These are phyloP conservation scores for Solidago caesia DNA, from an alignment of 129 eudicot species.

Conservation along the genomic window DNA sequence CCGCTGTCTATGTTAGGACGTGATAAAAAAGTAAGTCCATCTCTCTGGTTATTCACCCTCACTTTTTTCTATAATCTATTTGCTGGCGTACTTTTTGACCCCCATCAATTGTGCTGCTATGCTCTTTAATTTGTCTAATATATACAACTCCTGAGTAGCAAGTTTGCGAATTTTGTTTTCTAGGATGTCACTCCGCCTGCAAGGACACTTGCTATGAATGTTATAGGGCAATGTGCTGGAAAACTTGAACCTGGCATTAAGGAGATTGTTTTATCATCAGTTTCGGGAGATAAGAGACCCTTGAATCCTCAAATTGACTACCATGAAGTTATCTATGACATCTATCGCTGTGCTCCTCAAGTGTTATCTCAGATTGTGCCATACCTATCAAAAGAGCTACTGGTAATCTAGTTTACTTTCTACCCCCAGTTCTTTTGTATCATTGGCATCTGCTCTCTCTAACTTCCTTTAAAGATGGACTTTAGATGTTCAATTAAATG, in stretches of 20 bases:
- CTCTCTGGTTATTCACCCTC: slow-evolving; percentile 4
- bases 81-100: slow-evolving; percentile 11
- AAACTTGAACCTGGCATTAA: slow-evolving; percentile 82
- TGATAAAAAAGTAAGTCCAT: slow-evolving; percentile 53
- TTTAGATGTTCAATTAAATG: background rate
- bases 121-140: background rate
- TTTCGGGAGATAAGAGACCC: slow-evolving; percentile 59
- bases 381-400: slow-evolving; percentile 73
- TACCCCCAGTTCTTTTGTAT: slow-evolving; percentile 12
- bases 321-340: slow-evolving; percentile 74
- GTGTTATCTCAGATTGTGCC: slow-evolving; percentile 73
- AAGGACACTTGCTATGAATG: slow-evolving; percentile 86
- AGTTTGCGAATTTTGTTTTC: slow-evolving; percentile 21
- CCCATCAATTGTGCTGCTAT: slow-evolving; percentile 13
- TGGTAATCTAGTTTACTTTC: slow-evolving; percentile 44
- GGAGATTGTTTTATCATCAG: slow-evolving; percentile 73
- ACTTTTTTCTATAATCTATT: background rate
- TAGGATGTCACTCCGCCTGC: slow-evolving; percentile 65
- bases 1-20: slow-evolving; percentile 71
- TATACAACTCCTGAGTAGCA: slow-evolving; percentile 1
- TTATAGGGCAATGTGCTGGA: slow-evolving; percentile 67
- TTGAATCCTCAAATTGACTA: slow-evolving; percentile 57
- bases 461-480: slow-evolving; percentile 1
- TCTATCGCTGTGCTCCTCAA: slow-evolving; percentile 84
- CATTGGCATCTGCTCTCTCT: background rate